Evolutionary conservation across 208 protist genomes (phyloP), one percentile per base, ranked within the genome.

Genomic region (Trypanosoma grayi): DNA sequence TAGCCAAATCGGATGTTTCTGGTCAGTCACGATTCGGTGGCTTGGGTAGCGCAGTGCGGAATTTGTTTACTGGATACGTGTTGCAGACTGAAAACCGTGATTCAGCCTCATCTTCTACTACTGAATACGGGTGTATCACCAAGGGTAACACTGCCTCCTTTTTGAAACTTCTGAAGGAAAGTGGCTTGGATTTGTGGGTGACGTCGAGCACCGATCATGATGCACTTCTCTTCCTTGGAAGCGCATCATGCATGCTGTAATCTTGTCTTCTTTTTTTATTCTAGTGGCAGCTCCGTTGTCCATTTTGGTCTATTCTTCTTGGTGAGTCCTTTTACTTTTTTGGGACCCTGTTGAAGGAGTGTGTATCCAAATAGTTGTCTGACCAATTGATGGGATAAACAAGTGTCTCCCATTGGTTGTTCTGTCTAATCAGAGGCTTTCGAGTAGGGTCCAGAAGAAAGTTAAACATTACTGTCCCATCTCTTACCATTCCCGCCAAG

Each of bases 161-260:
- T 13, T 25, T 53, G 28, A 55, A 46, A 34, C 48, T 6, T 53
- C 18, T 60, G 28, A 34, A 39, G 16, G 18, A 9, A 11, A 41
- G 13, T 36, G 44, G 27, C 16, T 47, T 61, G 9, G 44, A 54
- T 40, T 30, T 34, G 27, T 61, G 39, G 43, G 45, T 54, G 11
- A 36, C n/a, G 3, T 72, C 61, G 30, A 50, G 14, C 48, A 30
- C 46, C 30, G 74, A 80, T 61, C 67, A 80, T 34, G 54, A 56
- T 0, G 45, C 63, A 31, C 51, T 80, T 10, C 31, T 75, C 28
- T 80, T 75, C 34, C 60, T 80, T 43, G 74, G 74, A 43, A 60
- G 61, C 22, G 52, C 54, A 27, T 53, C 51, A 1, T 24, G 16
- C 36, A 58, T 58, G 18, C 40, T 44, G 28, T 69, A 57, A 51